Base-by-base conservation (phyloP, 495 filamentous ascomycete species). In the Xylaria flabelliformis region DNA sequence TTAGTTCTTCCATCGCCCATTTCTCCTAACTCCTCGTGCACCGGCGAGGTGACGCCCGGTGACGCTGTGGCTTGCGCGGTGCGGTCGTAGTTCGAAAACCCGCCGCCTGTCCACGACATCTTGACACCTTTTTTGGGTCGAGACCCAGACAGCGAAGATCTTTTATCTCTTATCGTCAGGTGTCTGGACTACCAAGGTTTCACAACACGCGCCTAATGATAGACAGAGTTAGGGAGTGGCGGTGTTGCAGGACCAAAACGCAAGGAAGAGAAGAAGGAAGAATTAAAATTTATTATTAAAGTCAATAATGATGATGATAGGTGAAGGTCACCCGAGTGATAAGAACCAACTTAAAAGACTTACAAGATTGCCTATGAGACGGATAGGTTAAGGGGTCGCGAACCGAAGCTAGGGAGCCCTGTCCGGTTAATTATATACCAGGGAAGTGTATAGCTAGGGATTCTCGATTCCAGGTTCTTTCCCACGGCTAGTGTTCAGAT, bases 31-130 rank as follows among this genome's bases (percentile, higher is more conserved):
- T 71, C 70, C 39, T 77, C 73, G 63, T 71, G 65, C 5, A 41
- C 61, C 6, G 56, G 66, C n/a, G 68, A 70, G 6, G 73, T 26
- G 66, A 74, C 53, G 6, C 61, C 51, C 2, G 77, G 64, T 13
- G 56, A 74, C 32, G 80, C 81, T 12, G 75, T 77, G 15, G 51
- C 73, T 69, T 84, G 82, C 15, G 82, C 78, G n/a, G 83, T 84
- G 58, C 73, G 80, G 72, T 85, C 83, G 72, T 85, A 82, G 75
- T 81, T 84, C 78, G 75, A 81, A 55, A 84, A 85, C 75, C 79
- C 79, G 48, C 73, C 74, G 72, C 82, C 83, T 51, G 79, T 72
- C 51, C 83, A 83, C 70, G 83, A 85, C 84, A 85, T 85, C 24
- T 62, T 70, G 50, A 46, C 70, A 17, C 26, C 75, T 75, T 75